Evolutionary conservation across 177 flowering plant species (phyloP), one percentile per base, ranked within the genome.

Genomic region (Vitis hybrid): DNA sequence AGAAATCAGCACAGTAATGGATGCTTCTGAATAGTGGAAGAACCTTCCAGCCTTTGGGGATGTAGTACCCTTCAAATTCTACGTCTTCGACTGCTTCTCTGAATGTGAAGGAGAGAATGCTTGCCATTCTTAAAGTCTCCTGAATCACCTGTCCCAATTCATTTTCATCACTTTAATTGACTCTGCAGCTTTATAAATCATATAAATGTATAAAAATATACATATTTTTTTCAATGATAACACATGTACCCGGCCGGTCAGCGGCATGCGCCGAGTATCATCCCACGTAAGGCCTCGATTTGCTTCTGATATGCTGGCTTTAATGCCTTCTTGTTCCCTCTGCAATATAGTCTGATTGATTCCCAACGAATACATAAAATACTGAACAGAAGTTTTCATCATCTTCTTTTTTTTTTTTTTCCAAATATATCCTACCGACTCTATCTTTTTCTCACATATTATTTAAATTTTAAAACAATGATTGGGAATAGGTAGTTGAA

Each of bases 41-140:
- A 70, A 94, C 97, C 77, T 94, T 94, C 98, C 98, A 94, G 13
- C 98, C 98, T 76, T 79, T 90, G 0, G 97, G 98, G 61, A 94
- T 92, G 3, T 87, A 29, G 68, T 79, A 89, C 51, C 98, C 98
- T 71, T 91, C 80, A 59, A 88, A 81, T 69, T 94, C 98, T 1
- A 94, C 92, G 68, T 92, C 97, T 72, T 91, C 78, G 0, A 92
- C 94, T 0, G 97, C 97, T 82, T 94, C 98, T 79, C 98, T 89
- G 77, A 89, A 92, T n/a, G 97, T 89, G 74, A 94, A 94, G 0
- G 97, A 92, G 14, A 94, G 68, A 62, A 94, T 83, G 59, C 90
- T 88, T 39, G 98, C 94, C 13, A 56, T 68, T 70, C 97, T 81
- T 62, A 92, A 66, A 0, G 98, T 92, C 65, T 92, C 98, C 80